Percentiles rank a stretch among this genome's conserved stretches.
Evolutionary conservation across 768 basidiomycete species (phyloP).

Genomic region (Termitomyces sp.): DNA sequence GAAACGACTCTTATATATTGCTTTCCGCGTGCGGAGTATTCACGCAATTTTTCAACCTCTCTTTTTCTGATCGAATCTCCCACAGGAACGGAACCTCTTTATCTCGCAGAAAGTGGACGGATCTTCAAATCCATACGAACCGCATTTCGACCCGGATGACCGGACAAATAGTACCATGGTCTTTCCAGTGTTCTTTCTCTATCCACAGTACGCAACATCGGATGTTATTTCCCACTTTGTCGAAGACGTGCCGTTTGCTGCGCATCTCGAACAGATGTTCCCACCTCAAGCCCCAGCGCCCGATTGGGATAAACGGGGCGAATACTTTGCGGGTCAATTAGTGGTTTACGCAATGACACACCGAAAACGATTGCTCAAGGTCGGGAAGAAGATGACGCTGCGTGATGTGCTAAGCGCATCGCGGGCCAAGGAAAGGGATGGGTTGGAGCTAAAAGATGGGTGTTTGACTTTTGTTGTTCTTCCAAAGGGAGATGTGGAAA

Average conservation of each 20-base stretch:
- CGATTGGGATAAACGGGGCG: conserved; percentile 67
- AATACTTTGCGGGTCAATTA: conserved; percentile 61
- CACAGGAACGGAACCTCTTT: conserved; percentile 71
- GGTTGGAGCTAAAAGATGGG: conserved; percentile 78
- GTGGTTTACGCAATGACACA: conserved; percentile 82
- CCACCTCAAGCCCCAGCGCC: conserved; percentile 61
- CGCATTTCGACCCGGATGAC: conserved; percentile 66
- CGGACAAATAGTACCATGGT: conserved; percentile 54
- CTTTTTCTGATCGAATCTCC: conserved; percentile 3
- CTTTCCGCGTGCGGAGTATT: conserved; percentile 52
- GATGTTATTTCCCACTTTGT: conserved; percentile 85
- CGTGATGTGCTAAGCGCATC: conserved; percentile 66
- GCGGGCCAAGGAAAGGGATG: conserved; percentile 61
- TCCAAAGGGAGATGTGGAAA: conserved; percentile 71
- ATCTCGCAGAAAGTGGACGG: conserved; percentile 45
- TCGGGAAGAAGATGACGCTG: conserved; percentile 87
- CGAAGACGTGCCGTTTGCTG: conserved; percentile 78
- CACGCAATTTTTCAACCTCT: neutral
- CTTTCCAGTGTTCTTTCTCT: conserved; percentile 88
- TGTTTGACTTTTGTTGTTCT: conserved; percentile 76
- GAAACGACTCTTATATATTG: conserved; percentile 45
- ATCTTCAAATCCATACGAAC: conserved; percentile 49
- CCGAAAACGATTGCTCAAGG: conserved; percentile 74
- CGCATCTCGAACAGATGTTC: conserved; percentile 79
- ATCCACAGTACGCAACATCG: conserved; percentile 84